Base-by-base conservation (phyloP, 2,329 filamentous ascomycete species). In the Diaporthe sp. region DNA sequence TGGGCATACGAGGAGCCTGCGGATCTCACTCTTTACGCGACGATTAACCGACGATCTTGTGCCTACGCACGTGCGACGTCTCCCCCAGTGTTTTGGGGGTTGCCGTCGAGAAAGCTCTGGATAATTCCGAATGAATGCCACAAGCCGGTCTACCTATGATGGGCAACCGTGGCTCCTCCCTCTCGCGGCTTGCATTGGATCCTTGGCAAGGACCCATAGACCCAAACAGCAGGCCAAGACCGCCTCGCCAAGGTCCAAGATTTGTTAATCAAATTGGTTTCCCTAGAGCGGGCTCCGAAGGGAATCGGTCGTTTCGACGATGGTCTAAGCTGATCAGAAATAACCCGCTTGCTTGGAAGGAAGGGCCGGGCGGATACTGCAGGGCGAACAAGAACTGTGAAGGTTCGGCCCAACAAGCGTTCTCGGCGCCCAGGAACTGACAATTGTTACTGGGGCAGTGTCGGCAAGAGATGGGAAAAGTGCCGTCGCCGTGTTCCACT, bases 211-310 rank as follows among this genome's bases (percentile, higher is more conserved):
- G 61, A 13, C 44, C 22, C 9, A 17, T 17, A 31, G 31, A 68
- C 34, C 53, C 53, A 31, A 20, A 34, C 22, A 55, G 65, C n/a
- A 55, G 65, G 47, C 34, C 65, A 53, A 55, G 65, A 42, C 22
- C 22, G 37, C 22, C n/a, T 31, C 37, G 65, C 65, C 65, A 42
- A 55, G 65, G 9, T 25, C 47, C 47, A 70, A 70, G 47, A 55
- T 25, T 3, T 28, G n/a, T 42, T 42, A 70, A 70, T 70, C 47
- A 70, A 70, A 55, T 55, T 70, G 65, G 65, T n/a, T 20, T 70
- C 49, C 17, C 28, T 42, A 39, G 47, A 53, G 47, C 47, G 47
- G 65, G 31, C 47, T 34, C 47, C 10, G 47, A 39, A 28, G 34
- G 49, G 15, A 55, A 42, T 51, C 49, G 49, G 65, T 55, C 34